Base-by-base conservation (phyloP, 768 basidiomycete species). In the Mycena galopus region DNA sequence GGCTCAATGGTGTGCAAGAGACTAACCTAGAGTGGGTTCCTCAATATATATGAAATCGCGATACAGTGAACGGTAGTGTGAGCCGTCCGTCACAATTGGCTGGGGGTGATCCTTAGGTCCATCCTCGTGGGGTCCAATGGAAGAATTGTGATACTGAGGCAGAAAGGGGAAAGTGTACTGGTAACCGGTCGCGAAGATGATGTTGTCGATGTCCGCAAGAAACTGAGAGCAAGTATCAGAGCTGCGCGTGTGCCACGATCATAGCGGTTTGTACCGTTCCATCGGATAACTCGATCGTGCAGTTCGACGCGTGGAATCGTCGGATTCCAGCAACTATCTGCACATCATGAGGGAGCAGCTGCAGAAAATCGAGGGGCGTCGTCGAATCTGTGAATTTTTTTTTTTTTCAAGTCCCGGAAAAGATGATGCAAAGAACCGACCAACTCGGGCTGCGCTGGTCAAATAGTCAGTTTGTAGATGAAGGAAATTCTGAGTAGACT, bases 11-110 rank as follows among this genome's bases (percentile, higher is more conserved):
- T 51, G 23, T 7, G 8, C 19, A 11, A 51, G 44, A 51, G 25
- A 51, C 25, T 27, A 12, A 51, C 50, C 50, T 1, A 83, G 73
- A 8, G 81, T 80, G 1, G n/a, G 81, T 50, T 83, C 80, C 4
- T 80, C 77, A 53, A 83, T 81, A 73, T 82, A 82, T 42, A 79
- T 77, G 5, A 79, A 74, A 33, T 81, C 78, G n/a, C n/a, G n/a
- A n/a, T n/a, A n/a, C n/a, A n/a, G n/a, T n/a, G 78, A 77, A 17
- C 78, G 80, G 39, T 77, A 76, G 37, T 75, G 73, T 4, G 72
- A 63, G 27, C 81, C 81, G 65, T 80, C 75, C 0, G 77, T 78
- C 16, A 81, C 78, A 23, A 83, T 12, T 12, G 75, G 75, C 60
- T 72, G 73, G 3, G 66, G 63, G 9, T 27, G 60, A 32, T 51